Conservation (phyloP, 805 yeast genomes). For the Zygotorulaspora sp. region DNA sequence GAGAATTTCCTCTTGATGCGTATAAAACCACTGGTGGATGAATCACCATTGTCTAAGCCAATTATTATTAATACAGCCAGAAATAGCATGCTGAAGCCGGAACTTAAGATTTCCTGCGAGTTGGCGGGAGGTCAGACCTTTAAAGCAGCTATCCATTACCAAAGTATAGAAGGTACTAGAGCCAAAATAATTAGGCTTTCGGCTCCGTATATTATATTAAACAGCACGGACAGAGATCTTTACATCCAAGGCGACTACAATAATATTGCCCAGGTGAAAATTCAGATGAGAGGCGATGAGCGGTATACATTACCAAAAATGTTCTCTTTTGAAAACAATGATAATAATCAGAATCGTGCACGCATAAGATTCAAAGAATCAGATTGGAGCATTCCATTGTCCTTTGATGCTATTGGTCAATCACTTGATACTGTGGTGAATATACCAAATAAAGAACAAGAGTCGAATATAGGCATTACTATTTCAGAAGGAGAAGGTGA, state of each 20-base stretch:
- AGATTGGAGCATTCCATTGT: conserved; percentile 63
- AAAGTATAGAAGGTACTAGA: conserved; percentile 44
- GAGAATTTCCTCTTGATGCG: conserved; percentile 67
- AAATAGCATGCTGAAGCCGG: conserved; percentile 52
- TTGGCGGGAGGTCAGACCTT: conserved; percentile 65
- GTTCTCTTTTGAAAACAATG: conserved; percentile 73
- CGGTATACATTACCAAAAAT: conserved; percentile 54
- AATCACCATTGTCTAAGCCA: conserved; percentile 36
- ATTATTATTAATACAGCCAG: conserved; percentile 45
- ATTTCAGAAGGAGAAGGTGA: conserved; percentile 82
- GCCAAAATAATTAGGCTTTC: conserved; percentile 63
- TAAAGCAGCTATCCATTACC: conserved; percentile 60
- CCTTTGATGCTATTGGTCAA: conserved; percentile 90
- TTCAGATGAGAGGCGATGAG: conserved; percentile 30
- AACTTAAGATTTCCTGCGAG: conserved; percentile 47
- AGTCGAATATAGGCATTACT: conserved; percentile 69
- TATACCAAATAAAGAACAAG: conserved; percentile 48
- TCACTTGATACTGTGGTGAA: conserved; percentile 53
- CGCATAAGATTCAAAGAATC: conserved; percentile 63
- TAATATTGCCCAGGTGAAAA: conserved; percentile 48
- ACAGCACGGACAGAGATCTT: conserved; percentile 68
- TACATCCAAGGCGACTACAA: conserved; percentile 51
- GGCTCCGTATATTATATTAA: conserved; percentile 79
- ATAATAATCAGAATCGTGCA: conserved; percentile 62
- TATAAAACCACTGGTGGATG: conserved; percentile 52